phyloP scores from a whole-genome alignment of 495 filamentous ascomycete species.

The Lasiosphaeria miniovina region DNA sequence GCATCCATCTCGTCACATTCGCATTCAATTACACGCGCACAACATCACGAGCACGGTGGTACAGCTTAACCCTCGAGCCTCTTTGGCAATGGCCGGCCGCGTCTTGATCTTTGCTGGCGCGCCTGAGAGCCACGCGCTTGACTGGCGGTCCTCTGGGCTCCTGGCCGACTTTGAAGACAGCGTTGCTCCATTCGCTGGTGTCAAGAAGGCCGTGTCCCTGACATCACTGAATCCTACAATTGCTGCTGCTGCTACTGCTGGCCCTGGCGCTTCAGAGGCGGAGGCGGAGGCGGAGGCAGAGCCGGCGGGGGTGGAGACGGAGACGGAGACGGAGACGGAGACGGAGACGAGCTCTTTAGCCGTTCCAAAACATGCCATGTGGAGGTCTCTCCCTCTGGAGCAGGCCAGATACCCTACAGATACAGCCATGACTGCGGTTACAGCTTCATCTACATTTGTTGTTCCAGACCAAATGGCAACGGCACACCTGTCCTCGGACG shows the following conservation, averaged over 20 bases:
- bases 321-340: background rate
- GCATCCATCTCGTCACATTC: no score
- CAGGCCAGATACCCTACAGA: slow-evolving; percentile 36
- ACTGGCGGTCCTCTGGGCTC: slow-evolving; percentile 55
- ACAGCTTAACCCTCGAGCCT: no score
- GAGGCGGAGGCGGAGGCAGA: no score
- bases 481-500: no score
- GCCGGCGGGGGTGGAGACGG: no score
- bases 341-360: slow-evolving; percentile 16
- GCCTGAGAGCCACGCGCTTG: slow-evolving; percentile 50
- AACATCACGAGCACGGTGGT: no score
- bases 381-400: slow-evolving; percentile 47
- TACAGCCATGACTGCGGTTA: slow-evolving; percentile 48
- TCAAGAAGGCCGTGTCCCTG: slow-evolving; percentile 2
- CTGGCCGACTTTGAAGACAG: slow-evolving; percentile 43
- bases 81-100: slow-evolving; percentile 19
- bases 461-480: no score
- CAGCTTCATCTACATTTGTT: slow-evolving; percentile 4
- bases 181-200: slow-evolving; percentile 46
- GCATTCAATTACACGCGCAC: no score
- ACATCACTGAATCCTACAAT: background rate
- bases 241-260: background rate
- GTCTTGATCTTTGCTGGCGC: slow-evolving; percentile 62
- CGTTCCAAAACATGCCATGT: slow-evolving; percentile 29
- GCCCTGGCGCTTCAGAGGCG: no score